A percentile compares a stretch with the other conserved stretches of the same genome.
phyloP scores from a whole-genome alignment of 768 basidiomycete species.

The Mycena haematopus region DNA sequence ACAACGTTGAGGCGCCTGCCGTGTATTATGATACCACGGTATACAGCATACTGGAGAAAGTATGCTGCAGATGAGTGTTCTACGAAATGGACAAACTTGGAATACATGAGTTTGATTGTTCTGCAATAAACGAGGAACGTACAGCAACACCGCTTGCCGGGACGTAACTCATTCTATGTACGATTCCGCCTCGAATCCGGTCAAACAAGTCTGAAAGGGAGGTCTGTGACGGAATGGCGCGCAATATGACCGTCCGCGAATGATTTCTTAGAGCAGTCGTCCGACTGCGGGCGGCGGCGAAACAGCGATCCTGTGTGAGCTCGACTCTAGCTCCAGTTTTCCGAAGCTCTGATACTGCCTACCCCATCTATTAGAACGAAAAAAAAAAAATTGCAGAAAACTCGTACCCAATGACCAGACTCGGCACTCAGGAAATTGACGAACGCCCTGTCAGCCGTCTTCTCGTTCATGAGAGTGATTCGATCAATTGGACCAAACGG shows the following conservation, averaged over 20 bases:
- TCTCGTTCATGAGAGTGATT: slow-evolving; percentile 2
- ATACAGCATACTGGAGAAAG: slow-evolving; percentile 14
- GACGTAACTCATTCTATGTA: slow-evolving; percentile 2
- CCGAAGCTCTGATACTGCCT: slow-evolving; percentile 12
- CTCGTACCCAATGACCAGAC: slow-evolving; percentile 2
- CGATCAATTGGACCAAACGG: slow-evolving; percentile 16
- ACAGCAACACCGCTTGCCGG: slow-evolving; percentile 15
- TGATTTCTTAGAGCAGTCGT: neutral
- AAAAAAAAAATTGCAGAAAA: neutral
- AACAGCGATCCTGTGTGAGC: slow-evolving; percentile 14
- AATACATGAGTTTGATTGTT: neutral
- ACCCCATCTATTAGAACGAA: neutral
- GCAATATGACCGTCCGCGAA: slow-evolving; percentile 10
- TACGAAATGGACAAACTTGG: slow-evolving; percentile 18
- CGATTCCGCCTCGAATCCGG: slow-evolving; percentile 21
- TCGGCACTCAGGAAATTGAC: slow-evolving; percentile 12
- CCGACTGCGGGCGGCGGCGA: neutral
- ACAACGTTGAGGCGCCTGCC: slow-evolving; percentile 1
- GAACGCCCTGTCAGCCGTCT: neutral
- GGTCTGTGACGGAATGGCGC: slow-evolving; percentile 1
- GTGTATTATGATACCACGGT: slow-evolving; percentile 5
- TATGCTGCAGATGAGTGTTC: slow-evolving; percentile 9
- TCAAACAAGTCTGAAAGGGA: slow-evolving; percentile 12
- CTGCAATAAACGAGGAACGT: neutral
- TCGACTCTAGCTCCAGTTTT: neutral